Evolutionary conservation across 768 basidiomycete genomes (phyloP).

Genomic region (Mycena leptocephala): DNA sequence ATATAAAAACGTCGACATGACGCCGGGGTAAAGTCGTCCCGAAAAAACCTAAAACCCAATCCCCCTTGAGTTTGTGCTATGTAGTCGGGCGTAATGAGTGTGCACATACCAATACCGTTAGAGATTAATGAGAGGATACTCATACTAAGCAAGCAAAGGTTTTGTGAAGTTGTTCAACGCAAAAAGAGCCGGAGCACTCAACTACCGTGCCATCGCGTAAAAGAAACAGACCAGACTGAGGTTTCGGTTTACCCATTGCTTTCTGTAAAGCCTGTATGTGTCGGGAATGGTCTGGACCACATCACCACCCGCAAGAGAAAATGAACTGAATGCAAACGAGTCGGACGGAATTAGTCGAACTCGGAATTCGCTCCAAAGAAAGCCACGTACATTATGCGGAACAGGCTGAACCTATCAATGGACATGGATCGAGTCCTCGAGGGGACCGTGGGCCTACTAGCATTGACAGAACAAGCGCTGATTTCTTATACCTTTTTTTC

Average conservation of each 20-base stretch:
- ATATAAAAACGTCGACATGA: conserved; percentile 15
- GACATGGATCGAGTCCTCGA: not conserved
- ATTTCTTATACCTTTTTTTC: no score
- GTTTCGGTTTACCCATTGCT: conserved; percentile 20
- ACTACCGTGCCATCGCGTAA: conserved; percentile 32
- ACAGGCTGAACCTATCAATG: conserved; percentile 24
- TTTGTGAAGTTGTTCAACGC: not conserved
- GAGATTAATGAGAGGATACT: conserved; percentile 7
- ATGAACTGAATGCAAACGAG: conserved; percentile 17
- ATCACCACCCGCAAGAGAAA: conserved; percentile 27
- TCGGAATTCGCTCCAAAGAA: not conserved
- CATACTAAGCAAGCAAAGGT: not conserved
- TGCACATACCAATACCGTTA: not conserved
- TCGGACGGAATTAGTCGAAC: not conserved
- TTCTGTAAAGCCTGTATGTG: conserved; percentile 23
- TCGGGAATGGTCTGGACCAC: conserved; percentile 31
- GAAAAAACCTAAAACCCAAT: not conserved
- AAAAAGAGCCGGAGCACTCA: not conserved
- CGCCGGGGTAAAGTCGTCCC: not conserved
- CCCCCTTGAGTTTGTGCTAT: not conserved
- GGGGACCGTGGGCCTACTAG: not conserved
- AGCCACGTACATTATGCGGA: conserved; percentile 32
- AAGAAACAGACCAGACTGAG: conserved; percentile 23
- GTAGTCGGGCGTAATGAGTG: not conserved
- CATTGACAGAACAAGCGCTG: no score